phyloP scores from a whole-genome alignment of 1,284 basidiomycete species.

The Trichosporon ovoides region DNA sequence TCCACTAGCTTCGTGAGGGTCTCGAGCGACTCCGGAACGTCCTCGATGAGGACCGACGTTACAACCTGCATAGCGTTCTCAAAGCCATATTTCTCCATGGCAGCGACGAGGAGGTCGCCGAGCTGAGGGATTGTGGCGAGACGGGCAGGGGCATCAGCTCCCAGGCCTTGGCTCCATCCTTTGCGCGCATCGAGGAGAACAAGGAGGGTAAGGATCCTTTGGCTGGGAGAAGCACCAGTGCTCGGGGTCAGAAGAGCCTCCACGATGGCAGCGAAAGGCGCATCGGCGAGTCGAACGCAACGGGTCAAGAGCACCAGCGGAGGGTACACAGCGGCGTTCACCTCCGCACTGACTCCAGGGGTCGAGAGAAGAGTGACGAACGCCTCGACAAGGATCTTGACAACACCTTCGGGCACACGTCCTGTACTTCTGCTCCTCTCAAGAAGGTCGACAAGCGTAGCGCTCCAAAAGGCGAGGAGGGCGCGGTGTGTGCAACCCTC shows the following conservation, averaged over 20 bases:
- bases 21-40: conserved; percentile 15
- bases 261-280: conserved; percentile 38
- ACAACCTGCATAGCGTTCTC: conserved; percentile 30
- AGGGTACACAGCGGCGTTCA: conserved; percentile 47
- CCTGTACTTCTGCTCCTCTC: conserved; percentile 48
- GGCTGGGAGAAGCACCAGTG: conserved; percentile 40
- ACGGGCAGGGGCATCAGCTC: conserved; percentile 23
- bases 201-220: conserved; percentile 43
- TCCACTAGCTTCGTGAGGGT: conserved; percentile 31
- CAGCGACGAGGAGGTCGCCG: conserved; percentile 34
- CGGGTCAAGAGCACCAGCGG: conserved; percentile 45
- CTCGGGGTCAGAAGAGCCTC: conserved; percentile 35
- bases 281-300: conserved; percentile 39
- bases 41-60: conserved; percentile 23
- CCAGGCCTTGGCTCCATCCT: conserved; percentile 32
- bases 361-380: conserved; percentile 40
- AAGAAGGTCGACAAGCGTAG: conserved; percentile 73
- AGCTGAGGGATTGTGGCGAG: conserved; percentile 33
- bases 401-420: conserved; percentile 33
- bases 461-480: conserved; percentile 77
- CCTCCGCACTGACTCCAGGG: conserved; percentile 34
- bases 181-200: conserved; percentile 41
- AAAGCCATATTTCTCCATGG: conserved; percentile 43
- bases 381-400: conserved; percentile 45
- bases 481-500: conserved; percentile 61